These are phyloP conservation scores for Pseudogymnoascus sp. DNA, from an alignment of 2,329 filamentous ascomycete species.

Conservation along the genomic window DNA sequence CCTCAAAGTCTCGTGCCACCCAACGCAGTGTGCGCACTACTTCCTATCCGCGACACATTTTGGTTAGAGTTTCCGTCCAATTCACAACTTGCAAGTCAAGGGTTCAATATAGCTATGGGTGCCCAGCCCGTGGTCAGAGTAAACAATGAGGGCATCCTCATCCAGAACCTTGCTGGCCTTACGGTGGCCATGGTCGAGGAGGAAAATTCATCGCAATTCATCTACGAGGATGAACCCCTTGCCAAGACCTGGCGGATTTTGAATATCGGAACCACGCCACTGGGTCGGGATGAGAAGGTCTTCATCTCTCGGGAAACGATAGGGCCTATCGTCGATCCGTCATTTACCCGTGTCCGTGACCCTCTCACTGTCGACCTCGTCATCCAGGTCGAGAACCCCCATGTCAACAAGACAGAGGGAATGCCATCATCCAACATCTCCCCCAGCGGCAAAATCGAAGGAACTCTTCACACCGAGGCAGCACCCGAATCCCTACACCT, in stretches of 20 bases:
- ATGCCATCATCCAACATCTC: not conserved
- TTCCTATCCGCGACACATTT: conserved; percentile 63
- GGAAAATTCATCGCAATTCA: conserved; percentile 30
- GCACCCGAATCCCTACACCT: conserved; percentile 8
- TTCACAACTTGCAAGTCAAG: conserved; percentile 22
- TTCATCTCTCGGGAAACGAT: conserved; percentile 70
- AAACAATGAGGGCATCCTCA: conserved; percentile 37
- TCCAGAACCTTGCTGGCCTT: conserved; percentile 47
- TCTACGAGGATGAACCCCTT: conserved; percentile 26
- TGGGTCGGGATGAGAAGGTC: conserved; percentile 83
- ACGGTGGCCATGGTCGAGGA: conserved; percentile 62
- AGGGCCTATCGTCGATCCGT: conserved; percentile 69
- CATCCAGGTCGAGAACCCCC: conserved; percentile 36
- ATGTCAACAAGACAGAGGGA: conserved; percentile 14
- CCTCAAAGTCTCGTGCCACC: conserved; percentile 64
- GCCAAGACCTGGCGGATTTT: conserved; percentile 59
- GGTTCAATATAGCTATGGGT: conserved; percentile 40
- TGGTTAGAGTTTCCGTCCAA: conserved; percentile 53
- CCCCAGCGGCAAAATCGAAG: conserved; percentile 13
- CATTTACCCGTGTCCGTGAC: conserved; percentile 74
- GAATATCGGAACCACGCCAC: conserved; percentile 67
- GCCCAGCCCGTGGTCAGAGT: conserved; percentile 41
- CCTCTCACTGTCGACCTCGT: conserved; percentile 65
- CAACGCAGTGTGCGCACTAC: conserved; percentile 68
- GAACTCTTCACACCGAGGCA: conserved; percentile 15